Percentiles rank a stretch among this genome's conserved stretches.
Evolutionary conservation across 176 grass and related monocot genomes (phyloP).

Genomic region (Cymbopogon citratus): DNA sequence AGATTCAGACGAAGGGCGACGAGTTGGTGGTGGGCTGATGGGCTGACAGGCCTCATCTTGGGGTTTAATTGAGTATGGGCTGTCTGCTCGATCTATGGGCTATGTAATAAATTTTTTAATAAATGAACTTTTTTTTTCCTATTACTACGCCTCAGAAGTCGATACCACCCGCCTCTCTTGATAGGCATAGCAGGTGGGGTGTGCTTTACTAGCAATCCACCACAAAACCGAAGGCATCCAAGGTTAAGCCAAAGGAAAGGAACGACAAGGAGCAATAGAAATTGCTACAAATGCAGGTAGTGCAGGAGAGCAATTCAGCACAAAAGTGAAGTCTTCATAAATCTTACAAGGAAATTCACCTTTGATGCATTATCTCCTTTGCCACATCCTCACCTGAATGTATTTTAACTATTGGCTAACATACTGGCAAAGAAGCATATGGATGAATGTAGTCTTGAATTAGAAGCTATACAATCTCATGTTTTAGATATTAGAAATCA

Average conservation of each 20-base stretch:
- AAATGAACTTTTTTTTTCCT: no score
- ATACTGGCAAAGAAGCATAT: slow-evolving; percentile 1
- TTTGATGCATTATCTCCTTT: not conserved
- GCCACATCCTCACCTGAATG: not conserved
- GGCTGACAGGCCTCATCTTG: not conserved
- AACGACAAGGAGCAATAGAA: slow-evolving; percentile 55
- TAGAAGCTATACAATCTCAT: not conserved
- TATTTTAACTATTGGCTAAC: not conserved
- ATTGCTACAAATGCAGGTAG: slow-evolving; percentile 43
- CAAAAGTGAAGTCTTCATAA: slow-evolving; percentile 27
- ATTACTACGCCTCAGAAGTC: no score
- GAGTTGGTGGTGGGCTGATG: not conserved
- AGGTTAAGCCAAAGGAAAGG: slow-evolving; percentile 44
- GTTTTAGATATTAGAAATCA: not conserved
- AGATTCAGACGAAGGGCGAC: not conserved
- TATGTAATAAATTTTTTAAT: not conserved
- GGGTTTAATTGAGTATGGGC: not conserved
- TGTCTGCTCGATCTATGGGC: not conserved
- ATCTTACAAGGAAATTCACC: not conserved
- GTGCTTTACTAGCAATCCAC: slow-evolving; percentile 73
- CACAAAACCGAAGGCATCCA: slow-evolving; percentile 45
- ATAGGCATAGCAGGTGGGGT: slow-evolving; percentile 72
- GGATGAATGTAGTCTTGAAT: not conserved
- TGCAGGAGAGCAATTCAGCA: slow-evolving; percentile 21
- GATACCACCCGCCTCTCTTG: slow-evolving; percentile 18